Evolutionary conservation across 108 stramenopile genomes (phyloP).

Genomic region (Stephanodiscus minutulus): DNA sequence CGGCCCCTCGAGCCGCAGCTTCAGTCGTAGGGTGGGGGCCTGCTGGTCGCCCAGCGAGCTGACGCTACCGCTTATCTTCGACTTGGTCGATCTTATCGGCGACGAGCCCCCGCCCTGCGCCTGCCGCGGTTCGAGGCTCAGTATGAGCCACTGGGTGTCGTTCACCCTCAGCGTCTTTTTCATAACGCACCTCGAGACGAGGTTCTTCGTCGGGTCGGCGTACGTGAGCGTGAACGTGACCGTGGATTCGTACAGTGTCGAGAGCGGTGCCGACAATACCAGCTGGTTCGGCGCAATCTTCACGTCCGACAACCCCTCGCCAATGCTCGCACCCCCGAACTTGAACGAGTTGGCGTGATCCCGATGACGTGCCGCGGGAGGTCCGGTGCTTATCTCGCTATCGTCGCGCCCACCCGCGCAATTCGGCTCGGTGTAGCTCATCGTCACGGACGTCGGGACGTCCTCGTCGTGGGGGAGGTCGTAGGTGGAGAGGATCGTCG

Average conservation of each 20-base stretch:
- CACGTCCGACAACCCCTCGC: not conserved
- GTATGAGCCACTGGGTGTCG: constrained; percentile 76
- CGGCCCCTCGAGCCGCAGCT: constrained; percentile 65
- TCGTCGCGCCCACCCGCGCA: constrained; percentile 8
- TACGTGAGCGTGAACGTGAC: constrained; percentile 53
- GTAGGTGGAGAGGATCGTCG: constrained; percentile 69
- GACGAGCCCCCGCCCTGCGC: not conserved
- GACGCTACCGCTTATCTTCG: constrained; percentile 20
- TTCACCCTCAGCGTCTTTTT: constrained; percentile 54
- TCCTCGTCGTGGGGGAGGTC: constrained; percentile 63
- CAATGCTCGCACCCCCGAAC: constrained; percentile 49
- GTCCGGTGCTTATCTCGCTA: constrained; percentile 62
- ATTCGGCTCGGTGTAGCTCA: constrained; percentile 40
- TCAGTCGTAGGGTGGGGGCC: constrained; percentile 76
- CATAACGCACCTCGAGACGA: constrained; percentile 29
- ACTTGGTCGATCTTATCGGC: constrained; percentile 9
- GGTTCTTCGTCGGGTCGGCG: constrained; percentile 32
- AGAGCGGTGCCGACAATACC: constrained; percentile 46
- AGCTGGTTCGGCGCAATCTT: constrained; percentile 24
- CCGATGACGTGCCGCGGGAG: constrained; percentile 71
- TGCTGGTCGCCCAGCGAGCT: constrained; percentile 24
- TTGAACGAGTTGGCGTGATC: constrained; percentile 77
- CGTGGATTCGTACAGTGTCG: constrained; percentile 53
- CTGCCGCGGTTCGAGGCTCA: constrained; percentile 46
- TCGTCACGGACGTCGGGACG: constrained; percentile 52